These are phyloP conservation scores for Petrea volubilis DNA, from an alignment of 257 asterid genomes.

Conservation along the genomic window DNA sequence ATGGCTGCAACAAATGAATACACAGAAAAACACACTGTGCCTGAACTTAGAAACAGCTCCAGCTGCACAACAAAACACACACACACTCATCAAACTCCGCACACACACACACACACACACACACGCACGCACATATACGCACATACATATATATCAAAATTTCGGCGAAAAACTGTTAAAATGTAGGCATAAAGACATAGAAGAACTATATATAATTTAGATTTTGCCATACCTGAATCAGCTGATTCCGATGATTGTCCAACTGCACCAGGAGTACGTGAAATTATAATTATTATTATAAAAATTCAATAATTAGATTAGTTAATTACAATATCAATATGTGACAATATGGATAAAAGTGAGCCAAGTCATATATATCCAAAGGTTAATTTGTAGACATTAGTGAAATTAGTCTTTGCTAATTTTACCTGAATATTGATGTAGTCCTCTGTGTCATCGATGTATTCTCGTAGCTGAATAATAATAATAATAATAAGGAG, in stretches of 20 bases:
- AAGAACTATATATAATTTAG: too few relatives aligned
- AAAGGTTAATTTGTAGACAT: background rate
- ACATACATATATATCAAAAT: background rate
- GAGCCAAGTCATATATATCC: too few relatives aligned
- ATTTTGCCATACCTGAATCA: conserved; percentile 66
- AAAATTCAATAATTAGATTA: too few relatives aligned
- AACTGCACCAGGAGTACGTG: conserved; percentile 55
- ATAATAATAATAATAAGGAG: background rate
- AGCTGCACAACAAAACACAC: conserved; percentile 47
- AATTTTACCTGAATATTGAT: conserved; percentile 83
- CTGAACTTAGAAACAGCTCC: conserved; percentile 85
- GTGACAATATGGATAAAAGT: too few relatives aligned
- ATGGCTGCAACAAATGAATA: conserved; percentile 79
- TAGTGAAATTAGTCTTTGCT: background rate
- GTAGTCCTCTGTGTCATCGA: conserved; percentile 93
- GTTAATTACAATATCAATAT: too few relatives aligned
- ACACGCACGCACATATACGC: too few relatives aligned
- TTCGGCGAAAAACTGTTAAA: too few relatives aligned
- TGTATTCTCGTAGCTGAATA: conserved; percentile 80
- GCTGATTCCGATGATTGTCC: conserved; percentile 92
- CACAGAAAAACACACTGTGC: conserved; percentile 70
- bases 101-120: too few relatives aligned
- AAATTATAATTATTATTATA: too few relatives aligned
- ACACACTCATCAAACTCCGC: background rate
- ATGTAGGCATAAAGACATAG: background rate